Conservation (phyloP, 2,329 filamentous ascomycete species). For the Rhynchosporium secalis region DNA sequence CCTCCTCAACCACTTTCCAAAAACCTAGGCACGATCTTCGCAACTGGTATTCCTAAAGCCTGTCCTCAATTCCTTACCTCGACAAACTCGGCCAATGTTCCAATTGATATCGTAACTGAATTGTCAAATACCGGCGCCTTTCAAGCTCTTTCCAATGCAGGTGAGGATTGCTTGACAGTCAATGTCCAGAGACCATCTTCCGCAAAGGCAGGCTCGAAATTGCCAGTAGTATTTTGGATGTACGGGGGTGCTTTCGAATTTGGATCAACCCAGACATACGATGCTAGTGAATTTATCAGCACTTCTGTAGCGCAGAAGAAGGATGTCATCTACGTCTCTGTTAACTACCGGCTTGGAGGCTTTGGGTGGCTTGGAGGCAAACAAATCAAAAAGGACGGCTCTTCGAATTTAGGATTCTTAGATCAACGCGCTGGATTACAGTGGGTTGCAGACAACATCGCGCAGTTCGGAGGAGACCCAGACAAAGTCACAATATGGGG, state of each 20-base stretch:
- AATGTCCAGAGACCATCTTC: conserved; percentile 60
- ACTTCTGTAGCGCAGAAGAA: conserved; percentile 52
- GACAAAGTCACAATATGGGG: conserved; percentile 48
- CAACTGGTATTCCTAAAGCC: conserved; percentile 56
- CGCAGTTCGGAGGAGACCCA: conserved; percentile 66
- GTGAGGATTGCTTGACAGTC: conserved; percentile 65
- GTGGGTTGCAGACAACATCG: conserved; percentile 79
- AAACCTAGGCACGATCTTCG: conserved; percentile 60
- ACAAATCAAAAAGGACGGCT: conserved; percentile 66
- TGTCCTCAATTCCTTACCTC: conserved; percentile 68
- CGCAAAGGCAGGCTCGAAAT: conserved; percentile 52
- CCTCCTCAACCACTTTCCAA: conserved; percentile 63
- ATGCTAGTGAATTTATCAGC: conserved; percentile 49
- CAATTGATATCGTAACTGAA: conserved; percentile 48
- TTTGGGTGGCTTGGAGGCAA: conserved; percentile 73
- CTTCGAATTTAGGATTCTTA: conserved; percentile 68
- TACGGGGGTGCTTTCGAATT: conserved; percentile 66
- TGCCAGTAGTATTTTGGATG: conserved; percentile 72
- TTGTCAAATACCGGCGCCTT: conserved; percentile 59
- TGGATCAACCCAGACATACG: conserved; percentile 53
- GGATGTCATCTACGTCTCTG: conserved; percentile 71
- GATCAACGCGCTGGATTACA: conserved; percentile 72
- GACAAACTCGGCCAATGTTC: conserved; percentile 40
- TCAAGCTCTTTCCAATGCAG: conserved; percentile 52
- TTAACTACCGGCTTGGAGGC: conserved; percentile 75